Evolutionary conservation across 2,329 filamentous ascomycete genomes (phyloP).

Genomic region (Verruconis gallopava): DNA sequence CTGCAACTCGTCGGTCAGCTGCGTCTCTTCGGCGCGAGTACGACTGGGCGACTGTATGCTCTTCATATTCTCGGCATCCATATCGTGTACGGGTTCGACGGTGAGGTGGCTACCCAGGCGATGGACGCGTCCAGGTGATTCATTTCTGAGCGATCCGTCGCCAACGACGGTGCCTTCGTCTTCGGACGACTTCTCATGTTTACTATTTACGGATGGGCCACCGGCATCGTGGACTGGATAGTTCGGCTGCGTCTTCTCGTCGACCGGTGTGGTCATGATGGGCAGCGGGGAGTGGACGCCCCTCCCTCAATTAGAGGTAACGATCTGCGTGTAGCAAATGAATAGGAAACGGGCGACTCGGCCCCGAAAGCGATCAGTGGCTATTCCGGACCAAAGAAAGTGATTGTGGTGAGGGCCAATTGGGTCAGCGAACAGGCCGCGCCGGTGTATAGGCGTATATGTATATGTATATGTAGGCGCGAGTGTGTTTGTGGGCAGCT

Average conservation of each 20-base stretch:
- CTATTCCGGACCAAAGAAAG: no score
- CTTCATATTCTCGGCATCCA: slow-evolving; percentile 18
- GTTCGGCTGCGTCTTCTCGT: slow-evolving; percentile 23
- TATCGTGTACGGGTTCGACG: slow-evolving; percentile 26
- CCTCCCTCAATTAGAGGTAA: no score
- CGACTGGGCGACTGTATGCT: slow-evolving; percentile 38
- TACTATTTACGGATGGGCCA: slow-evolving; percentile 8
- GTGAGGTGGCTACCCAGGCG: slow-evolving; percentile 27
- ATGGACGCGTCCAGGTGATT: slow-evolving; percentile 12
- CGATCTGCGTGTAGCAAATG: no score
- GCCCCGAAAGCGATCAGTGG: no score
- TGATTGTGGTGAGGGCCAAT: no score
- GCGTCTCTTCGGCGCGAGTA: slow-evolving; percentile 44
- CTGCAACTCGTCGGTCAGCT: slow-evolving; percentile 53
- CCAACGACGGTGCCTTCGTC: slow-evolving; percentile 25
- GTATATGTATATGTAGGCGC: no score
- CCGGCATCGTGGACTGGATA: slow-evolving; percentile 13
- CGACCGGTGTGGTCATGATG: slow-evolving; percentile 23
- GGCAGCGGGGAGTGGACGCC: no score
- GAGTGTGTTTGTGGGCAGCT: no score
- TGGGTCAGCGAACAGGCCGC: no score
- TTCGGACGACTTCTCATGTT: slow-evolving; percentile 20
- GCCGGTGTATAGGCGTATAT: no score
- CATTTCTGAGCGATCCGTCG: slow-evolving; percentile 21
- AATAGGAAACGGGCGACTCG: no score